phyloP scores from a whole-genome alignment of 2,329 filamentous ascomycete species.

The Akanthomyces dipterigenus region DNA sequence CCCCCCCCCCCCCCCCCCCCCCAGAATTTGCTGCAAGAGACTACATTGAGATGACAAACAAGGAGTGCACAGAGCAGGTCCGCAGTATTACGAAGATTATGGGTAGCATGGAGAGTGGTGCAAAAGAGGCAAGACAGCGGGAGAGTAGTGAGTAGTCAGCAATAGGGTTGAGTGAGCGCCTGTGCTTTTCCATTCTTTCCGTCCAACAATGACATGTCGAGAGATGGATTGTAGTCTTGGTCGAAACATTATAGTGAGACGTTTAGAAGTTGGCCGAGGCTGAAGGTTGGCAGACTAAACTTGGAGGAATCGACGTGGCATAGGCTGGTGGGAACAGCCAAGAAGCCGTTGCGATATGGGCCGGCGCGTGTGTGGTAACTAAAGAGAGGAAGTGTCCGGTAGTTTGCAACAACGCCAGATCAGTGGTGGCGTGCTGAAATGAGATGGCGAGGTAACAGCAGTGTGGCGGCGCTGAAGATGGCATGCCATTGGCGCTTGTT shows the following conservation, averaged over 20 bases:
- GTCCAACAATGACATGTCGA: neutral
- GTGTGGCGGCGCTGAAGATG: neutral
- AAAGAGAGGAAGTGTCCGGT: neutral
- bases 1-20: too few species aligned
- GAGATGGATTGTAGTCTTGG: neutral
- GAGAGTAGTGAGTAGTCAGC: neutral
- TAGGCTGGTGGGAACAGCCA: neutral
- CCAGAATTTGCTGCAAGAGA: neutral
- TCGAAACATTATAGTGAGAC: neutral
- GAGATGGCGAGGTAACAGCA: neutral
- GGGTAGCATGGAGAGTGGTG: slow-evolving; percentile 10
- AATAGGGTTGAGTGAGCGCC: neutral
- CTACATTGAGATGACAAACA: neutral
- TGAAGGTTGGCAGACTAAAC: neutral
- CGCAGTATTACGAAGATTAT: slow-evolving; percentile 5
- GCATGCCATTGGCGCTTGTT: neutral
- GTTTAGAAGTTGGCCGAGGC: neutral
- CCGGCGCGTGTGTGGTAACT: neutral
- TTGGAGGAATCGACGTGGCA: neutral
- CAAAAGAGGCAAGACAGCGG: neutral
- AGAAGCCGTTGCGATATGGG: neutral
- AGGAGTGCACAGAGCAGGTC: slow-evolving; percentile 7
- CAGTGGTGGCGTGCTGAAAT: neutral
- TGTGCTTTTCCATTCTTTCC: neutral
- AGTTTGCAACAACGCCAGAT: neutral